phyloP scores from a whole-genome alignment of 2,329 filamentous ascomycete genomes.

The Fusarium temperatum region DNA sequence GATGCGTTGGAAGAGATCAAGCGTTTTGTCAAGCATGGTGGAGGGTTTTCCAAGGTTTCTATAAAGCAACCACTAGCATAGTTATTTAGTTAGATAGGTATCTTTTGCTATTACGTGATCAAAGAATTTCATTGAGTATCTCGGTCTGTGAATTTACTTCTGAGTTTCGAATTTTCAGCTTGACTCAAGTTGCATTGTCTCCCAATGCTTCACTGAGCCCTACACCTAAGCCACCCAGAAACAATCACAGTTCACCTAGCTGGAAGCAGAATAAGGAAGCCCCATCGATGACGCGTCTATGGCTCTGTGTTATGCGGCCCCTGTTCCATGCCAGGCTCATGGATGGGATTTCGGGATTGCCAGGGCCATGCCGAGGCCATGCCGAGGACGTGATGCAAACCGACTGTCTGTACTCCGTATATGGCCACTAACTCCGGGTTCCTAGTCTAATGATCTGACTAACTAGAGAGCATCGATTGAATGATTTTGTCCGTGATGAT shows the following conservation, averaged over 20 bases:
- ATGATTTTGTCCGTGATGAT: fast-evolving
- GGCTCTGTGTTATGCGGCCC: fast-evolving
- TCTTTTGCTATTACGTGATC: fast-evolving
- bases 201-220: fast-evolving
- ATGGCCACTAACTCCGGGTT: fast-evolving
- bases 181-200: fast-evolving
- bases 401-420: fast-evolving
- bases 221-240: fast-evolving
- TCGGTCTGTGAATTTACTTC: fast-evolving
- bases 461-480: fast-evolving
- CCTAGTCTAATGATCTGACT: fast-evolving
- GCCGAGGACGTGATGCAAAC: neutral
- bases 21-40: neutral
- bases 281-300: fast-evolving
- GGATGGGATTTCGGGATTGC: too few relatives aligned
- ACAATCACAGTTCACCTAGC: fast-evolving
- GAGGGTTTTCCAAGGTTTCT: neutral
- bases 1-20: neutral
- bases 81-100: fast-evolving
- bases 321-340: fast-evolving
- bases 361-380: neutral
- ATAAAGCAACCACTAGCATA: neutral
- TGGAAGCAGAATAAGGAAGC: fast-evolving
- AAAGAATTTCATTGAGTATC: fast-evolving
- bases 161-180: fast-evolving